These are phyloP conservation scores for Brassica hybrid DNA, from an alignment of 441 rosid genomes.

Conservation along the genomic window DNA sequence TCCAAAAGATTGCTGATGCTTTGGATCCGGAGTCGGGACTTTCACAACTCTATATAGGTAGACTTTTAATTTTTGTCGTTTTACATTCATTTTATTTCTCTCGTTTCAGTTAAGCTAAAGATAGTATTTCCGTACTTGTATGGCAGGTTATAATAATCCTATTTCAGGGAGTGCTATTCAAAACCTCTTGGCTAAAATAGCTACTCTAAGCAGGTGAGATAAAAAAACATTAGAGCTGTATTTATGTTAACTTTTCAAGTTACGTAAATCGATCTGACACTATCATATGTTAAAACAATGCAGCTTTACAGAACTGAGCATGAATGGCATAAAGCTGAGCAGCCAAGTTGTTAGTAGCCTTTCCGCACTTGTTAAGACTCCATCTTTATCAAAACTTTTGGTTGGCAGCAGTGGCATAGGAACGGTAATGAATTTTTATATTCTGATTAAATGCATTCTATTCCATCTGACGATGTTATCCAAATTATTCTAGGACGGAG, in stretches of 20 bases:
- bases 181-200: conserved; percentile 70
- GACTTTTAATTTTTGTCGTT: conserved; percentile 31
- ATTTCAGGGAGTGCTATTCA: conserved; percentile 70
- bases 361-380: conserved; percentile 65
- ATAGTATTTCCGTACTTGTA: conserved; percentile 15
- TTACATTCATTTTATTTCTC: conserved; percentile 8
- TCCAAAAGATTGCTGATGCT: conserved; percentile 80
- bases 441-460: conserved; percentile 10
- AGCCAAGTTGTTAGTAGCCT: conserved; percentile 70
- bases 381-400: conserved; percentile 74
- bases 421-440: conserved; percentile 49
- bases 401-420: conserved; percentile 85
- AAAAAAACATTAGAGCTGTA: conserved; percentile 17
- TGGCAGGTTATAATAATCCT: conserved; percentile 75
- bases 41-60: conserved; percentile 86
- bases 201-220: conserved; percentile 65
- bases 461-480: conserved; percentile 15
- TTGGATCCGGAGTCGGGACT: conserved; percentile 65
- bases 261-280: conserved; percentile 17
- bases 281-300: conserved; percentile 25
- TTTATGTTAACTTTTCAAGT: background rate
- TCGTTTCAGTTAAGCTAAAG: conserved; percentile 17
- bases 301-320: conserved; percentile 86
- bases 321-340: conserved; percentile 79
- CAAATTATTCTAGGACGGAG: conserved; percentile 67